Conservation (phyloP, 2,329 filamentous ascomycete genomes). For the Macrophomina phaseolina region DNA sequence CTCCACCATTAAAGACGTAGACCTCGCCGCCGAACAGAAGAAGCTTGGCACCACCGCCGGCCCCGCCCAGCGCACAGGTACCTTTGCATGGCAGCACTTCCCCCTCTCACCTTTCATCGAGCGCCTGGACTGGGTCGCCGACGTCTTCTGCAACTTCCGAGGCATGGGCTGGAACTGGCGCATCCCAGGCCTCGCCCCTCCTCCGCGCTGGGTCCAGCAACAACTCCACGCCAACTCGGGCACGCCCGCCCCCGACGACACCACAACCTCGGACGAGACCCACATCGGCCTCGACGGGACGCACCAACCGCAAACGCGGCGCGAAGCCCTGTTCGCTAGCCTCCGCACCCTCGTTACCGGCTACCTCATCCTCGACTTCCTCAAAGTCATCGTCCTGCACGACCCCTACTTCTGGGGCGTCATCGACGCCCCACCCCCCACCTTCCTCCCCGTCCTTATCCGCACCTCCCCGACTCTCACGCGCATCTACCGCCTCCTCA, state of each 20-base stretch:
- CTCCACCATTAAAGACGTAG: constrained; percentile 23
- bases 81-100: constrained; percentile 61
- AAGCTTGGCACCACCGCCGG: constrained; percentile 30
- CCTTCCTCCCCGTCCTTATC: constrained; percentile 52
- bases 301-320: constrained; percentile 42
- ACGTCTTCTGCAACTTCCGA: constrained; percentile 63
- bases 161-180: constrained; percentile 67
- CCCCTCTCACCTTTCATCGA: constrained; percentile 54
- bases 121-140: constrained; percentile 63
- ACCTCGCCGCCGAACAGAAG: constrained; percentile 15
- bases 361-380: constrained; percentile 72
- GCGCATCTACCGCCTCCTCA: constrained; percentile 60
- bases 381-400: constrained; percentile 71
- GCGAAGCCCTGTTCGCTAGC: constrained; percentile 42
- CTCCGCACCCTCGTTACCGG: constrained; percentile 54
- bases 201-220: constrained; percentile 48
- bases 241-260: constrained; percentile 25
- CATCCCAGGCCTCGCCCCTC: constrained; percentile 53
- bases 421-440: constrained; percentile 43
- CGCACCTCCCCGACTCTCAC: constrained; percentile 54
- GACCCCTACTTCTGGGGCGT: constrained; percentile 79
- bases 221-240: constrained; percentile 42
- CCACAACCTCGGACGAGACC: background rate
- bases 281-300: constrained; percentile 41
- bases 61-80: constrained; percentile 39